Conservation (phyloP, 73 alveolate genomes). For the Tetrahymena borealis region DNA sequence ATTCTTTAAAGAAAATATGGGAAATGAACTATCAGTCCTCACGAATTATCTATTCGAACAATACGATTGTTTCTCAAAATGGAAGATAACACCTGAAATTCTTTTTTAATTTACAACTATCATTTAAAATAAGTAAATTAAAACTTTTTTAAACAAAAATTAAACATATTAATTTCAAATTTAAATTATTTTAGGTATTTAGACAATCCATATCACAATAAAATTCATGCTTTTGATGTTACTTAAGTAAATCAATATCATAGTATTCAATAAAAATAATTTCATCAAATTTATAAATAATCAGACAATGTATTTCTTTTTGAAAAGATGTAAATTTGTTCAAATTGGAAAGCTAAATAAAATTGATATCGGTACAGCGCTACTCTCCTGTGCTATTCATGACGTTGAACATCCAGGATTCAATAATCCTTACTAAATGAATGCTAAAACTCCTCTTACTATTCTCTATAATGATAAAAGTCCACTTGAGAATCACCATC, state of each 20-base stretch:
- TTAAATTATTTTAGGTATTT: neutral
- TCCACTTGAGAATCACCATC: constrained; percentile 57
- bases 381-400: constrained; percentile 59
- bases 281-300: neutral
- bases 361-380: constrained; percentile 47
- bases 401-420: constrained; percentile 73
- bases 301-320: constrained; percentile 63
- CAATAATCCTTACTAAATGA: constrained; percentile 46
- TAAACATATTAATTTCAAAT: neutral
- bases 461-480: constrained; percentile 54
- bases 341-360: constrained; percentile 47
- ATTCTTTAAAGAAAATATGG: constrained; percentile 4
- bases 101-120: neutral
- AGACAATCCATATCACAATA: constrained; percentile 56
- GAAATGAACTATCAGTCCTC: neutral
- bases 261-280: no score
- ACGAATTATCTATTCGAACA: neutral
- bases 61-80: neutral
- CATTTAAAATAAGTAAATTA: neutral
- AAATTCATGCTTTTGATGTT: constrained; percentile 67
- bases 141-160: neutral
- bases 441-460: constrained; percentile 41
- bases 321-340: constrained; percentile 51
- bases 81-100: neutral
- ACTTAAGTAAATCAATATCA: neutral